Evolutionary conservation across 2,329 filamentous ascomycete genomes (phyloP).

Genomic region (Plectosphaerella sp.): DNA sequence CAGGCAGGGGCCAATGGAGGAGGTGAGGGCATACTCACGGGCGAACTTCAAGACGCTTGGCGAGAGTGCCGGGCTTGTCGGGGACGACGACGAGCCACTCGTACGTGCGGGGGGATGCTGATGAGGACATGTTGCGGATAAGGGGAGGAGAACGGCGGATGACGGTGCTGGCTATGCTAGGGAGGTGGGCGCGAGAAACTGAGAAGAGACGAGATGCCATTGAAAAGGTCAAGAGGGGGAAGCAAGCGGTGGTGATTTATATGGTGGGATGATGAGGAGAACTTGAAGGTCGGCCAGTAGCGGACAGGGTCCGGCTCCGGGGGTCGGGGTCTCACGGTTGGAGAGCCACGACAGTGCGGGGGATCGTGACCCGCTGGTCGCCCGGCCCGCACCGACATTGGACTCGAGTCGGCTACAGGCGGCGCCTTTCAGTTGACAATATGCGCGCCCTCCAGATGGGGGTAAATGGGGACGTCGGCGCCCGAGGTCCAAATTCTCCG

Average conservation of each 20-base stretch:
- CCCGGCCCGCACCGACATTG: not conserved
- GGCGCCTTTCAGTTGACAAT: not conserved
- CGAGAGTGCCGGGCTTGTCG: constrained; percentile 56
- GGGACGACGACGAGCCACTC: constrained; percentile 69
- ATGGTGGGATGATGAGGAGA: not conserved
- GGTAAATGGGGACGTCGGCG: no score
- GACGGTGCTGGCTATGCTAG: not conserved
- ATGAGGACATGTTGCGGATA: constrained; percentile 21
- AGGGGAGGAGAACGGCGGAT: not conserved
- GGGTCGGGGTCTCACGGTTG: not conserved
- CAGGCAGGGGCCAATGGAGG: constrained; percentile 4
- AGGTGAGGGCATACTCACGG: constrained; percentile 36
- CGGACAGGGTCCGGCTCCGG: not conserved
- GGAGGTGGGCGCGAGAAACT: not conserved
- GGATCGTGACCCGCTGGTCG: not conserved
- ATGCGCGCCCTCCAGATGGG: no score
- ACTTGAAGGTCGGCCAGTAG: not conserved
- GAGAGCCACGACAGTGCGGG: not conserved
- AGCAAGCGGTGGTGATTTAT: not conserved
- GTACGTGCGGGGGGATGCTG: constrained; percentile 31
- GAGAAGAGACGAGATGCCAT: constrained; percentile 2
- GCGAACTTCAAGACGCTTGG: constrained; percentile 59
- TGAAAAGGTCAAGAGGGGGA: not conserved
- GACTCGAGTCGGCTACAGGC: not conserved
- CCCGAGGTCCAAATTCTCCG: no score